A percentile compares a stretch with the other conserved stretches of the same genome.
phyloP scores from a whole-genome alignment of 805 yeast species.

The Ascoidea tarda region DNA sequence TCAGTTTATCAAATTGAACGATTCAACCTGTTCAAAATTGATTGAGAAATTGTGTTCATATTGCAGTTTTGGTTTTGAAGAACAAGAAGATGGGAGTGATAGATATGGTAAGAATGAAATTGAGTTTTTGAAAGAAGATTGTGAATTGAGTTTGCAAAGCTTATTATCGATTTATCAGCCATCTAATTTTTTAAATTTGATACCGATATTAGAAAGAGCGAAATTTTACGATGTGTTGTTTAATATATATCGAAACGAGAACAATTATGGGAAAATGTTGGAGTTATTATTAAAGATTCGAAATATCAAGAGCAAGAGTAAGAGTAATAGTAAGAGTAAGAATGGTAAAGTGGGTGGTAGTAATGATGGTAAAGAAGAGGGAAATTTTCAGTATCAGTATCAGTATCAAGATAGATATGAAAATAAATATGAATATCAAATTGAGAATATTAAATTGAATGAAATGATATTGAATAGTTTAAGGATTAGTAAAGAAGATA shows the following conservation, averaged over 20 bases:
- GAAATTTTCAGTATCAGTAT: too few species aligned
- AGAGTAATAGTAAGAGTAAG: slow-evolving; percentile 13
- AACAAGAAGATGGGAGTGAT: neutral
- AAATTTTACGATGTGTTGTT: slow-evolving; percentile 46
- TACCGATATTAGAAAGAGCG: slow-evolving; percentile 37
- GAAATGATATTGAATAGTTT: too few species aligned
- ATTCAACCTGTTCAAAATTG: slow-evolving; percentile 33
- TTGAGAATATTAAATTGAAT: slow-evolving; percentile 1
- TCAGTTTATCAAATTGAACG: slow-evolving; percentile 69
- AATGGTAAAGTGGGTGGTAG: slow-evolving; percentile 10
- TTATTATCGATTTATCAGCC: slow-evolving; percentile 57
- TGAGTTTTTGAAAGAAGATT: slow-evolving; percentile 30
- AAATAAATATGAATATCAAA: neutral
- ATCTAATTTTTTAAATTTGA: slow-evolving; percentile 30
- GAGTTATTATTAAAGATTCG: slow-evolving; percentile 30
- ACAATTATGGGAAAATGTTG: slow-evolving; percentile 36
- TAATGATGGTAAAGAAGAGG: neutral
- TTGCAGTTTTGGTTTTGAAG: slow-evolving; percentile 11
- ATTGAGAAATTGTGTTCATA: slow-evolving; percentile 35
- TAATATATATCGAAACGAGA: slow-evolving; percentile 38
- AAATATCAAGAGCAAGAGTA: neutral
- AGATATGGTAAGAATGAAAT: slow-evolving; percentile 1
- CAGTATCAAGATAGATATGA: neutral
- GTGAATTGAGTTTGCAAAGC: slow-evolving; percentile 66
- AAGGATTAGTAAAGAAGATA: too few species aligned